A percentile compares a stretch with the other conserved stretches of the same genome.
Conservation (phyloP, 768 basidiomycete species). For the Mycena sanguinolenta region DNA sequence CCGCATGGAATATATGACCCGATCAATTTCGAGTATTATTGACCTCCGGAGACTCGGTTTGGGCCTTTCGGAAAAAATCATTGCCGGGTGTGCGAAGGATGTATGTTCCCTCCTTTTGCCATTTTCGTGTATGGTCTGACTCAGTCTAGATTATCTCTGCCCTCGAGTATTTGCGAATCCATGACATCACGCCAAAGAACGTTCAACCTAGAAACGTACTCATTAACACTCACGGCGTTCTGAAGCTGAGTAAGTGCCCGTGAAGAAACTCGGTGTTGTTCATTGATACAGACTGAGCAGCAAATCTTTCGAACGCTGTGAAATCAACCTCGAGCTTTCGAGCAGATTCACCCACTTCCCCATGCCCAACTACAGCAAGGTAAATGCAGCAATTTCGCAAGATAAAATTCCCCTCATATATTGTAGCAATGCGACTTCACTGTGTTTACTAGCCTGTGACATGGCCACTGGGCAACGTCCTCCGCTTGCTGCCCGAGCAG, state of each 20-base stretch:
- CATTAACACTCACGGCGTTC: constrained; percentile 58
- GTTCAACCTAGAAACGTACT: constrained; percentile 68
- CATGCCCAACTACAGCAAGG: background rate
- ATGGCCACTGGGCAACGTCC: constrained; percentile 63
- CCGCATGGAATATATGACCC: constrained; percentile 73
- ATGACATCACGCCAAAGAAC: constrained; percentile 66
- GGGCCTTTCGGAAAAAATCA: constrained; percentile 56
- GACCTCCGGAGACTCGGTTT: constrained; percentile 59
- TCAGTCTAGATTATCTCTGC: constrained; percentile 57
- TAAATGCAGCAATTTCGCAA: background rate
- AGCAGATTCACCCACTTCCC: background rate
- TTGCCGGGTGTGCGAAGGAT: constrained; percentile 65
- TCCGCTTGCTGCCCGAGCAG: constrained; percentile 42
- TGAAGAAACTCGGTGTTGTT: background rate
- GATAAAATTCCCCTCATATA: background rate
- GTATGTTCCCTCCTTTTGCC: constrained; percentile 49
- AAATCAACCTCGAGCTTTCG: background rate
- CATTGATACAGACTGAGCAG: background rate
- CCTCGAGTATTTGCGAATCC: constrained; percentile 58
- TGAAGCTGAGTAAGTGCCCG: constrained; percentile 62
- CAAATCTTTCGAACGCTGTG: constrained; percentile 19
- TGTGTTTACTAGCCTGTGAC: constrained; percentile 69
- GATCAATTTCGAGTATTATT: constrained; percentile 68
- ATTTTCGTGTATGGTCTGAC: background rate
- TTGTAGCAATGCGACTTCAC: constrained; percentile 58